phyloP scores from a whole-genome alignment of 495 filamentous ascomycete species.

The Penicillium mononematosum region DNA sequence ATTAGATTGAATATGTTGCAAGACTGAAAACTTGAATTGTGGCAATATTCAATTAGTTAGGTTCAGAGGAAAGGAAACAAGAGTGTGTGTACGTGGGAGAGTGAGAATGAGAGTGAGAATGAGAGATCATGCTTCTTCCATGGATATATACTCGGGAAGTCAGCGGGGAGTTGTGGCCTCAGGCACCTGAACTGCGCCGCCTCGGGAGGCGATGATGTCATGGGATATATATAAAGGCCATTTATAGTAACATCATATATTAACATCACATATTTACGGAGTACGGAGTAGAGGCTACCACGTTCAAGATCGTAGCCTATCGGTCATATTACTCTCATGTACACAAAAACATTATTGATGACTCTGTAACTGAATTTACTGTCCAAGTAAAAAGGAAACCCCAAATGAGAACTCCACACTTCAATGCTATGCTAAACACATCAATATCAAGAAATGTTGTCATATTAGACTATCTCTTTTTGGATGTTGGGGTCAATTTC shows the following conservation, averaged over 20 bases:
- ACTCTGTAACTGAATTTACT: neutral
- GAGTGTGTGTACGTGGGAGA: neutral
- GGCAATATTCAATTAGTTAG: neutral
- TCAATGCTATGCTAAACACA: constrained; percentile 4
- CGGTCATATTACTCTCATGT: neutral
- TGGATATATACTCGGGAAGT: constrained; percentile 3
- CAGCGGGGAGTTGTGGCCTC: constrained; percentile 2
- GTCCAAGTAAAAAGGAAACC: neutral
- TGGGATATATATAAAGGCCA: neutral
- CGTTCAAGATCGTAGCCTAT: neutral
- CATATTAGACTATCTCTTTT: constrained; percentile 7
- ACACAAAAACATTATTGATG: neutral
- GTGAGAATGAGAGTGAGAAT: neutral
- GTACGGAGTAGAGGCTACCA: neutral
- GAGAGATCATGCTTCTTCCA: too few species aligned
- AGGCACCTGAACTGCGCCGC: constrained; percentile 9
- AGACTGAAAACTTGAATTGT: neutral
- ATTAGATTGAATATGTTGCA: neutral
- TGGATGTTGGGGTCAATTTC: constrained; percentile 35
- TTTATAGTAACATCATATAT: neutral
- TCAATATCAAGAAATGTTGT: neutral
- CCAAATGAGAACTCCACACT: neutral
- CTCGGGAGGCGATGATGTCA: constrained; percentile 4
- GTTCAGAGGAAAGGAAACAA: neutral
- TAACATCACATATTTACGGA: neutral